A percentile compares a stretch with the other conserved stretches of the same genome.
phyloP scores from a whole-genome alignment of 2,329 filamentous ascomycete genomes.

The Exserohilum rostratum region DNA sequence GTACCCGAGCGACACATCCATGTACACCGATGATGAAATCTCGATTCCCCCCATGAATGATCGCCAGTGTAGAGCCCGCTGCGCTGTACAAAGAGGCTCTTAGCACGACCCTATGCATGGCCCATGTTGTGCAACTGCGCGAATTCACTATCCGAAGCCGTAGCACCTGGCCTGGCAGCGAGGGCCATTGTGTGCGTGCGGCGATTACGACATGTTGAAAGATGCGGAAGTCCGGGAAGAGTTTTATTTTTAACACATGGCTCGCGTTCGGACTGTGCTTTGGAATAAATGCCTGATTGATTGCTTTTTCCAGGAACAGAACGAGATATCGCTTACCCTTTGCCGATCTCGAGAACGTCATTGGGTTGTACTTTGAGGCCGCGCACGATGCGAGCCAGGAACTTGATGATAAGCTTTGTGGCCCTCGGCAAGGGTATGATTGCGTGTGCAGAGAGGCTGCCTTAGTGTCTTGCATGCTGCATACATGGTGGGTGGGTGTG shows the following conservation, averaged over 20 bases:
- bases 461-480: not conserved
- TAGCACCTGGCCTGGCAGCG: constrained; percentile 4
- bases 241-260: constrained; percentile 1
- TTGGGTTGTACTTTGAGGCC: not conserved
- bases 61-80: not conserved
- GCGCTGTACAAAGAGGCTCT: not conserved
- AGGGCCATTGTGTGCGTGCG: not conserved
- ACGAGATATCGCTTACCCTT: not conserved
- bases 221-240: not conserved
- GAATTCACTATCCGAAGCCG: constrained; percentile 1
- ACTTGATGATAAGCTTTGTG: not conserved
- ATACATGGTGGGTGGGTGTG: not conserved
- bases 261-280: not conserved
- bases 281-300: not conserved
- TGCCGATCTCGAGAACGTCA: not conserved
- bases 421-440: not conserved
- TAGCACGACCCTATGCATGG: not conserved
- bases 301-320: not conserved
- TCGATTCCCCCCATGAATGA: not conserved
- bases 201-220: not conserved
- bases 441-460: not conserved
- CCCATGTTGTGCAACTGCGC: constrained; percentile 1
- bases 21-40: constrained; percentile 1
- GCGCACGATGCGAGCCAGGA: not conserved
- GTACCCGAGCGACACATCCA: not conserved